Percentiles rank a stretch among this genome's conserved stretches.
These are phyloP conservation scores for Xylaria sp. DNA, from an alignment of 2,329 filamentous ascomycete species.

Conservation along the genomic window DNA sequence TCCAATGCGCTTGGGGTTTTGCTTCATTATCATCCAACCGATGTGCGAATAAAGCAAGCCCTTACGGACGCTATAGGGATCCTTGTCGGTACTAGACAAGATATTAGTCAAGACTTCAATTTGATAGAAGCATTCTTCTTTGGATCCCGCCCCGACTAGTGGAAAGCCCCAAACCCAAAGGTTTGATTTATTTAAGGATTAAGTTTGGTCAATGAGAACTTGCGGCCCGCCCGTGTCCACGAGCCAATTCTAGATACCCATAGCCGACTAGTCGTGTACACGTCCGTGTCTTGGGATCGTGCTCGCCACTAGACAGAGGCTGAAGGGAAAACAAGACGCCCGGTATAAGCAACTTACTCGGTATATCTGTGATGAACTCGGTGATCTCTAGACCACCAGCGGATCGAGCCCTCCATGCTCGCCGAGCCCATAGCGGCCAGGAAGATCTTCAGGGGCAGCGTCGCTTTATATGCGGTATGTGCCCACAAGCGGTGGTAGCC, in stretches of 20 bases:
- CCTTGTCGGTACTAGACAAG: conserved; percentile 55
- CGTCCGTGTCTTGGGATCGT: no score
- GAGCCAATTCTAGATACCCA: no score
- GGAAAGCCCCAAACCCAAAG: no score
- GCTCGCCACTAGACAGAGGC: neutral
- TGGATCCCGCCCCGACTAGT: neutral
- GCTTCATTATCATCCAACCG: conserved; percentile 66
- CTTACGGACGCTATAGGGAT: conserved; percentile 64
- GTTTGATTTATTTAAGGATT: no score
- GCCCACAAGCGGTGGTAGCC: conserved; percentile 55
- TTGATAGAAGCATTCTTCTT: neutral
- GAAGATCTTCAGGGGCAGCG: conserved; percentile 58
- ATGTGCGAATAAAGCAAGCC: conserved; percentile 62
- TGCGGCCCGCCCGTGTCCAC: no score
- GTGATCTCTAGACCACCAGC: conserved; percentile 63
- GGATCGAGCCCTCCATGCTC: conserved; percentile 61
- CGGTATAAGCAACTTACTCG: conserved; percentile 47
- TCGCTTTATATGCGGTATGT: conserved; percentile 60
- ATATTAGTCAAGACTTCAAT: conserved; percentile 14
- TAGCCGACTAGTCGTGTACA: no score
- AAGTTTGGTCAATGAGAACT: no score
- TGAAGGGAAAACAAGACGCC: neutral
- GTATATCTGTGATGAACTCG: conserved; percentile 64
- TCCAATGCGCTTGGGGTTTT: conserved; percentile 63
- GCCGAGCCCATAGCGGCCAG: conserved; percentile 60